Percentiles rank a stretch among this genome's conserved stretches.
Conservation (phyloP, 768 basidiomycete genomes). For the Lactarius trivialis region DNA sequence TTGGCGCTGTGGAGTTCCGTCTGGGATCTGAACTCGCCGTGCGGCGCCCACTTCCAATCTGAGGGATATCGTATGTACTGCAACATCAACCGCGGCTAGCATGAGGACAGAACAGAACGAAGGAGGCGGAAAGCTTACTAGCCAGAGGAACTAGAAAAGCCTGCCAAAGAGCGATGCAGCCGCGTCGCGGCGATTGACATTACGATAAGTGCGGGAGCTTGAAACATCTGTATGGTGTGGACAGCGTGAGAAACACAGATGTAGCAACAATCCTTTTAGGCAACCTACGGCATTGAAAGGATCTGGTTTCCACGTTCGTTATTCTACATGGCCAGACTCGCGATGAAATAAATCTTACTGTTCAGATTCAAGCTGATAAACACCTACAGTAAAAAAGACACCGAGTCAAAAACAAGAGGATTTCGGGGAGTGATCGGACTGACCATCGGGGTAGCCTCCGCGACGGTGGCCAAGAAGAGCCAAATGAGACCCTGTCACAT, state of each 20-base stretch:
- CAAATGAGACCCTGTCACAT: not conserved
- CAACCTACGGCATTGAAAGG: not conserved
- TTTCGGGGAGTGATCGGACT: not conserved
- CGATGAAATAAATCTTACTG: not conserved
- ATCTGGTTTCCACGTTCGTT: not conserved
- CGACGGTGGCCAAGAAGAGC: not conserved
- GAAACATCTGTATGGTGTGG: not conserved
- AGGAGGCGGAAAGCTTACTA: not conserved
- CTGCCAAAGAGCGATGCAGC: constrained; percentile 1
- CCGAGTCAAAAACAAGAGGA: not conserved
- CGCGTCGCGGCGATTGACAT: constrained; percentile 12
- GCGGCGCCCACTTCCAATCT: not conserved
- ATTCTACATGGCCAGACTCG: not conserved
- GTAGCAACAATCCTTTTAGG: not conserved
- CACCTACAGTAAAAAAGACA: not conserved
- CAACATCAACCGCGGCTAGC: not conserved
- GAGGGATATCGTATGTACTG: not conserved
- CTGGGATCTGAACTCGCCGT: not conserved
- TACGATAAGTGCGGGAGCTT: not conserved
- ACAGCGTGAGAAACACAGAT: not conserved
- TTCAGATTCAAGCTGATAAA: constrained; percentile 2
- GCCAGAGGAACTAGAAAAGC: not conserved
- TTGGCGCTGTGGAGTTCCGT: not conserved
- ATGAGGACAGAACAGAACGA: not conserved
- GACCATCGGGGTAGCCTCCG: not conserved